Conservation (phyloP, 352 stramenopile species). For the Phytophthora sp. region DNA sequence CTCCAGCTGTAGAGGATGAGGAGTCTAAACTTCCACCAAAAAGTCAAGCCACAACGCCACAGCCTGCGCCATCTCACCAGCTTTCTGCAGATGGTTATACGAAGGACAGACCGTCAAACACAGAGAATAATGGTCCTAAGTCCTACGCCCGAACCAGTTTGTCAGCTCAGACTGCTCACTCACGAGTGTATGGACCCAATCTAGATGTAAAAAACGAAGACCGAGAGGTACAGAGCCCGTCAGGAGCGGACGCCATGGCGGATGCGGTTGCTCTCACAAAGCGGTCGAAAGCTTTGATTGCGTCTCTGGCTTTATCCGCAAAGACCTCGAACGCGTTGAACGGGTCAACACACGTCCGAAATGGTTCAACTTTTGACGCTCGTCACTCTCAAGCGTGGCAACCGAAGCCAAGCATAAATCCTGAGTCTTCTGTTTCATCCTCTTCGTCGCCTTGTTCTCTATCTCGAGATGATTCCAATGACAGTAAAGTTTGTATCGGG, state of each 20-base stretch:
- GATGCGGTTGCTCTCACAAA: constrained; percentile 43
- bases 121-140: too few species aligned
- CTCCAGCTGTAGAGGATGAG: constrained; percentile 16
- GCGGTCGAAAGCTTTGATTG: constrained; percentile 50
- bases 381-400: constrained; percentile 27
- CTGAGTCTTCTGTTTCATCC: constrained; percentile 30
- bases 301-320: constrained; percentile 29
- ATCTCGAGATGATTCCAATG: background rate
- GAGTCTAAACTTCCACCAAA: background rate
- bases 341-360: background rate
- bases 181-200: too few species aligned
- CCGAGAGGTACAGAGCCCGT: background rate
- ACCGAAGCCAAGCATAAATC: constrained; percentile 16
- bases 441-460: constrained; percentile 27
- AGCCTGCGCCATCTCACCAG: too few species aligned
- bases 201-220: too few species aligned
- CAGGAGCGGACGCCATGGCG: constrained; percentile 34
- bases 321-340: constrained; percentile 3
- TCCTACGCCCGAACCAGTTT: constrained; percentile 25
- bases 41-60: background rate
- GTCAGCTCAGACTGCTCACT: background rate
- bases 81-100: too few species aligned
- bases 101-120: too few species aligned
- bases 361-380: too few species aligned
- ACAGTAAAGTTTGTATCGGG: constrained; percentile 7